Percentiles rank a stretch among this genome's conserved stretches.
Conservation (phyloP, 192 early-diverging fungal species). For the Coemansia sp. region DNA sequence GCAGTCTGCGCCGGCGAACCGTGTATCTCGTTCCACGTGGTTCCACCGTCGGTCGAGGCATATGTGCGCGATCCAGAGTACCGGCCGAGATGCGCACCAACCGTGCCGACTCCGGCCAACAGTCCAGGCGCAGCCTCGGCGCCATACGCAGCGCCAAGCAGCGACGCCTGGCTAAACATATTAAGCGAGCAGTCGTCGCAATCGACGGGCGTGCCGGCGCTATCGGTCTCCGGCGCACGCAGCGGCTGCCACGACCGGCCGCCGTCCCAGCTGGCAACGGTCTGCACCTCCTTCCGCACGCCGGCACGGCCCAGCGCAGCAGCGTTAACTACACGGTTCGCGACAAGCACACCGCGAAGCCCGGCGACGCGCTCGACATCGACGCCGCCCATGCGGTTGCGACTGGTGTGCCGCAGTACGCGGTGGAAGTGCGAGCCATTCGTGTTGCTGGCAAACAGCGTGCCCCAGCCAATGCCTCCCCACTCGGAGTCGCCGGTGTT, state of each 20-base stretch:
- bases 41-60: constrained; percentile 83
- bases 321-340: constrained; percentile 81
- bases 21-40: constrained; percentile 75
- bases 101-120: constrained; percentile 89
- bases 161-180: constrained; percentile 72
- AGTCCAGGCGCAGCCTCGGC: constrained; percentile 72
- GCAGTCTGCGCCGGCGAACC: constrained; percentile 70
- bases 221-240: constrained; percentile 55
- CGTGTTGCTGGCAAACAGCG: constrained; percentile 85
- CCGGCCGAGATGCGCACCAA: constrained; percentile 64
- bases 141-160: constrained; percentile 65
- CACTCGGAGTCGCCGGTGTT: constrained; percentile 44
- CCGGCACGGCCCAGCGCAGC: constrained; percentile 59
- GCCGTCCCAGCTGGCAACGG: constrained; percentile 88
- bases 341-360: constrained; percentile 80
- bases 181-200: constrained; percentile 71
- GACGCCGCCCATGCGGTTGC: constrained; percentile 69
- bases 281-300: constrained; percentile 65
- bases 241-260: constrained; percentile 72
- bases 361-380: constrained; percentile 92
- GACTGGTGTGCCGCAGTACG: constrained; percentile 79
- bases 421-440: constrained; percentile 79
- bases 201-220: constrained; percentile 20
- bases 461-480: constrained; percentile 39
- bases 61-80: constrained; percentile 71